These are phyloP conservation scores for Lathyrus sativus DNA, from an alignment of 306 rosid species.

Conservation along the genomic window DNA sequence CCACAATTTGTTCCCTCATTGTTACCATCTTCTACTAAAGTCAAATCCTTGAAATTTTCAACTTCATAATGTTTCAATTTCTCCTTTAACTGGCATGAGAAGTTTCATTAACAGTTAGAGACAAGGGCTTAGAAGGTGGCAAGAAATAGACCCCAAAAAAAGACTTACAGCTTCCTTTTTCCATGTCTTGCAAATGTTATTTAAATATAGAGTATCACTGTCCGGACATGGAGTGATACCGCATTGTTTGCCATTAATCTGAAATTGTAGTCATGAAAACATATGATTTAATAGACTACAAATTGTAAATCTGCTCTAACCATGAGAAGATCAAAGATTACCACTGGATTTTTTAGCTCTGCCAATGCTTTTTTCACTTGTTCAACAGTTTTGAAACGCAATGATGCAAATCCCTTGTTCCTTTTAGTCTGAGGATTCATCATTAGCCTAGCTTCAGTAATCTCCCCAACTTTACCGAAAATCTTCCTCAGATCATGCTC, in stretches of 20 bases:
- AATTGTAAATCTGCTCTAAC: conserved; percentile 41
- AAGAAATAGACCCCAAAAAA: conserved; percentile 33
- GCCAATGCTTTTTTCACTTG: conserved; percentile 85
- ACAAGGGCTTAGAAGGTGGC: conserved; percentile 30
- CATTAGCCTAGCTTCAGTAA: conserved; percentile 82
- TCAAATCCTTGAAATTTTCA: conserved; percentile 75
- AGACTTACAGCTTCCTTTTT: conserved; percentile 88
- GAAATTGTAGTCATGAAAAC: conserved; percentile 57
- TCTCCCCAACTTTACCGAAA: conserved; percentile 73
- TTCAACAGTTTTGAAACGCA: conserved; percentile 80
- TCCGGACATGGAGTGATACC: conserved; percentile 88
- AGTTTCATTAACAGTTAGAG: conserved; percentile 43
- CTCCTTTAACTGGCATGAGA: conserved; percentile 78
- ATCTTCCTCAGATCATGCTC: conserved; percentile 81
- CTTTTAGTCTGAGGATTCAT: conserved; percentile 85
- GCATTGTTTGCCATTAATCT: conserved; percentile 96
- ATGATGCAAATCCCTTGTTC: conserved; percentile 95
- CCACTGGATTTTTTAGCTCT: conserved; percentile 87
- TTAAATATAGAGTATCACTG: conserved; percentile 83
- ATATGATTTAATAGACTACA: conserved; percentile 37
- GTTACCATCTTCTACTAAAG: conserved; percentile 81
- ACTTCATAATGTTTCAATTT: conserved; percentile 90
- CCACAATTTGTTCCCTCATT: conserved; percentile 88
- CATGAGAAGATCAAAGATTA: conserved; percentile 50
- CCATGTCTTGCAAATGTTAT: conserved; percentile 96